Base-by-base conservation (phyloP, 345 rosid genomes). In the Brassica napus region DNA sequence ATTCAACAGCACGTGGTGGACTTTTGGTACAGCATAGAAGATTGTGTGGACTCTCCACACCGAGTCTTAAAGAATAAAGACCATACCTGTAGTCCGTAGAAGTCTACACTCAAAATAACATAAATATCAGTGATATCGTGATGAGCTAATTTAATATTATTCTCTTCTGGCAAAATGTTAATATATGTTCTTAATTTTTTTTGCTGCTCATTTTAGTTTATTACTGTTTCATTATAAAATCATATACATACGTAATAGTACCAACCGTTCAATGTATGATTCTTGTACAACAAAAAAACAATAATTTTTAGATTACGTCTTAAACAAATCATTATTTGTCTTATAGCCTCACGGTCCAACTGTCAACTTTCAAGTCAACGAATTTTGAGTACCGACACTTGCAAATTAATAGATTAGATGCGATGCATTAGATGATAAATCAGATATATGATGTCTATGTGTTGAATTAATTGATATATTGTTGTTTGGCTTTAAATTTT, bases 1-100 rank as follows among this genome's bases (percentile, higher is more conserved):
- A 24, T 34, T 71, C 81, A 65, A 57, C 42, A 72, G 52, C 81
- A 72, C 72, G 72, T 72, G 81, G 28, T 78, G 26, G 81, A 78
- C 81, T 71, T 71, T 78, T 72, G 28, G 28, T 26, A 35, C 37
- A 44, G 61, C 69, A 12, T 61, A 28, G 15, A 39, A 69, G 37
- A 2, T 65, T 16, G 66, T 54, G 81, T 78, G 47, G 35, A 64
- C 66, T 71, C 66, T 54, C 65, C 39, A 34, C 55, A 21, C 14
- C 30, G 16, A 28, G 23, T 31, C 67, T 57, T 44, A 62, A 28
- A 12, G 35, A 61, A 11, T 12, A 28, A 28, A 39, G 4, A 16
- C 60, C 11, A 57, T 57, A 28, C 73, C 39, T 26, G 5, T 42
- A 42, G 49, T 65, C 35, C 8, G 8, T 49, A 49, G 18, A 49